phyloP scores from a whole-genome alignment of 441 rosid species.

The Pelargonium myrrhifolium region DNA sequence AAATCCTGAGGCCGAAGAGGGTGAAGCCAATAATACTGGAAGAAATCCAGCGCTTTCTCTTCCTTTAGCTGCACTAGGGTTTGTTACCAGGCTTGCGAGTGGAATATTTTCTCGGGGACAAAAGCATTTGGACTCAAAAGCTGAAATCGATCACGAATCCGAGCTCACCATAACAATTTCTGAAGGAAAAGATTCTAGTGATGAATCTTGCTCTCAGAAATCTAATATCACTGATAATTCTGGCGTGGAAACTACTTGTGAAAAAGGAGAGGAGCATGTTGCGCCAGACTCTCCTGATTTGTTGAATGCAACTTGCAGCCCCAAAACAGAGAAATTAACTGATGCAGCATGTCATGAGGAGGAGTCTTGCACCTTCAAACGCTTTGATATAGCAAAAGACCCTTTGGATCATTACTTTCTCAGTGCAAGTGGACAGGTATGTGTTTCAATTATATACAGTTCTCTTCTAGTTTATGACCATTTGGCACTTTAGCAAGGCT shows the following conservation, averaged over 20 bases:
- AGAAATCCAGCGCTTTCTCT: conserved; percentile 68
- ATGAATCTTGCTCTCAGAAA: conserved; percentile 39
- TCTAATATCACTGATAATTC: conserved; percentile 29
- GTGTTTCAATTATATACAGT: neutral
- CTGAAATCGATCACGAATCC: conserved; percentile 37
- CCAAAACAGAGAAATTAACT: conserved; percentile 34
- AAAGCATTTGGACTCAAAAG: conserved; percentile 41
- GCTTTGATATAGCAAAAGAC: conserved; percentile 73
- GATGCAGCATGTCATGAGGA: conserved; percentile 28
- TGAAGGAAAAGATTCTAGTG: conserved; percentile 34
- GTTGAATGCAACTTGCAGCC: conserved; percentile 26
- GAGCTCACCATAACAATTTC: conserved; percentile 23
- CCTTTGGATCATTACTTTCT: conserved; percentile 86
- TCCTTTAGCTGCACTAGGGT: conserved; percentile 85
- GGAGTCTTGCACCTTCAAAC: conserved; percentile 46
- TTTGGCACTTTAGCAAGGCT: neutral
- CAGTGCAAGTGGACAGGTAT: conserved; percentile 65
- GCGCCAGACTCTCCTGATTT: conserved; percentile 24
- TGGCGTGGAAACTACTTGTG: conserved; percentile 30
- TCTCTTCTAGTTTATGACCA: conserved; percentile 1
- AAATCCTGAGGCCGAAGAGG: conserved; percentile 41
- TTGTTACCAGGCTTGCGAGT: conserved; percentile 70
- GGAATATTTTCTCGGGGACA: conserved; percentile 76
- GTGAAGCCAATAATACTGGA: conserved; percentile 42
- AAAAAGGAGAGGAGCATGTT: conserved; percentile 27